Base-by-base conservation (phyloP, 768 basidiomycete species). In the Hygrocybe punicea region DNA sequence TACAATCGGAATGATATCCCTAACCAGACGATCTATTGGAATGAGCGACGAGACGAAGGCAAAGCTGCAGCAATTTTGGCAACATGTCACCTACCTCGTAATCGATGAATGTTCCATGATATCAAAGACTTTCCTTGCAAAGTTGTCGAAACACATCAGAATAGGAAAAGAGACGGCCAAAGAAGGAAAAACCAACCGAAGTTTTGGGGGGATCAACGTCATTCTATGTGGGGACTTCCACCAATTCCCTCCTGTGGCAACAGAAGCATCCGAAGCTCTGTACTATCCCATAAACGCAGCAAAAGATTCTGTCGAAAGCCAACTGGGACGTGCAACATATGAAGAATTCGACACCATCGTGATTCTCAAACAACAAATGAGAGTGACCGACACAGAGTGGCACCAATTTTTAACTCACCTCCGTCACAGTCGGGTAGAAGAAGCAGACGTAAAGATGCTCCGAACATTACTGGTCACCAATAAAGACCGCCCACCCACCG, bases 21-120 rank as follows among this genome's bases (percentile, higher is more conserved):
- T 14, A 5, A 11, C 23, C 7, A n/a, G 1, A 19, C 19, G 6
- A n/a, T n/a, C n/a, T n/a, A n/a, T n/a, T n/a, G n/a, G n/a, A n/a
- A 37, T 56, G 9, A 49, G 50, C 16, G 46, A 51, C 10, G 44
- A 61, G 21, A 35, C 62, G 1, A 62, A 58, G 52, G 16, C 2
- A 16, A 60, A 63, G 36, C 62, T 70, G 7, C 56, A 62, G 34
- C 19, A 13, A 11, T 60, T 66, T 36, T 68, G 69, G 69, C 46
- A 56, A 21, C 25, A 54, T 19, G 40, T 29, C 7, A 6, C 40
- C 2, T 70, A 74, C 55, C 62, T 75, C 25, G 62, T 75, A 23
- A 64, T 76, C 17, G 70, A 76, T 53, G 71, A 76, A 50, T 51
- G 55, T 9, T 76, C 75, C 0, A 76, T 76, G 75, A 34, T 74